These are phyloP conservation scores for Penicillium macrosclerotiorum DNA, from an alignment of 495 filamentous ascomycete species.

Conservation along the genomic window DNA sequence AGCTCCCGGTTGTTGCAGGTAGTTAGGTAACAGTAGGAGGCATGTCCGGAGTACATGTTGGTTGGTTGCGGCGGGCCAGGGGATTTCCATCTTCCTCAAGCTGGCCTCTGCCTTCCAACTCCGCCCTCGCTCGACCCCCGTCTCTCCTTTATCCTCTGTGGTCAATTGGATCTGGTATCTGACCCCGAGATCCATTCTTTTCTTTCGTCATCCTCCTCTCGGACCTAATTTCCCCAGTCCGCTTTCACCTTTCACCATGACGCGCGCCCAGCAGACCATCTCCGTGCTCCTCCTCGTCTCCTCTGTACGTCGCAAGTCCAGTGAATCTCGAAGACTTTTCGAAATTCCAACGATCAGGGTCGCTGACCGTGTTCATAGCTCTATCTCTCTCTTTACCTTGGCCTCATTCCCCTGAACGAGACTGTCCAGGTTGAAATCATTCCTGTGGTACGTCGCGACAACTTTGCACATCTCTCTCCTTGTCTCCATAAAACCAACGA, in stretches of 20 bases:
- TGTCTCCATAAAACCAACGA: background rate
- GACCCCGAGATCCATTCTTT: background rate
- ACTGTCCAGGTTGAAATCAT: slow-evolving; percentile 55
- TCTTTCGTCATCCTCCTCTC: slow-evolving; percentile 5
- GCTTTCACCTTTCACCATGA: slow-evolving; percentile 57
- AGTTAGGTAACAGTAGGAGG: too few relatives aligned
- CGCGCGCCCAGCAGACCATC: slow-evolving; percentile 89
- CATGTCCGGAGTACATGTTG: too few relatives aligned
- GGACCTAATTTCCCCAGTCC: background rate
- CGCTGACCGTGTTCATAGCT: slow-evolving; percentile 51
- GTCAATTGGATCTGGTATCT: slow-evolving; percentile 18
- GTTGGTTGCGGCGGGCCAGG: background rate
- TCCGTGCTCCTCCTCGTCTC: slow-evolving; percentile 81
- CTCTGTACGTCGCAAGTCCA: slow-evolving; percentile 59
- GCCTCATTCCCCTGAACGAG: slow-evolving; percentile 78
- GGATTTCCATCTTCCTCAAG: slow-evolving; percentile 17
- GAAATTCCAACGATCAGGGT: background rate
- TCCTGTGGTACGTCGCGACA: slow-evolving; percentile 45
- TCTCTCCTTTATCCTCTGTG: slow-evolving; percentile 18
- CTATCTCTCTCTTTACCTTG: slow-evolving; percentile 82
- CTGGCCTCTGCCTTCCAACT: slow-evolving; percentile 14
- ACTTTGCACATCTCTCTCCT: too few relatives aligned
- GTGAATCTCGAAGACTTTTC: too few relatives aligned
- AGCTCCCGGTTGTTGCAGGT: too few relatives aligned
- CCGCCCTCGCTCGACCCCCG: slow-evolving; percentile 8